Evolutionary conservation across 441 rosid species (phyloP).

Genomic region (Pelargonium fulgidum): DNA sequence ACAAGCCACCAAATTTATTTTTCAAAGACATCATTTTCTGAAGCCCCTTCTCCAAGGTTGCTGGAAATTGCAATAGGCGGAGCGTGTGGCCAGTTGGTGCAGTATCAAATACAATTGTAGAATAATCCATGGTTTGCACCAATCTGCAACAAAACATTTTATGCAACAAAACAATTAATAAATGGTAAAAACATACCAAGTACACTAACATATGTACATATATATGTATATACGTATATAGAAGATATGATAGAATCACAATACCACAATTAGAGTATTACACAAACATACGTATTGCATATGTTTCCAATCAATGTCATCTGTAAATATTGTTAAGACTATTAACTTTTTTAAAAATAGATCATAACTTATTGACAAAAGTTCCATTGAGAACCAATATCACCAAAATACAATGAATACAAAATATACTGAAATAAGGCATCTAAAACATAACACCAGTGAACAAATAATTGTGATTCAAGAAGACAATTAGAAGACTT

Average conservation of each 20-base stretch:
- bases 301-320: neutral
- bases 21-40: constrained; percentile 82
- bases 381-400: too few species aligned
- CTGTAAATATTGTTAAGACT: neutral
- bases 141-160: constrained; percentile 36
- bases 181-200: neutral
- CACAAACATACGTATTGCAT: neutral
- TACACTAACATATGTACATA: neutral
- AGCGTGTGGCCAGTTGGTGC: constrained; percentile 99
- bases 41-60: constrained; percentile 92
- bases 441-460: neutral
- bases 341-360: neutral
- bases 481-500: neutral
- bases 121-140: constrained; percentile 98
- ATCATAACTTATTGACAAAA: neutral
- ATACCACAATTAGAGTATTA: neutral
- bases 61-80: constrained; percentile 82
- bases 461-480: neutral
- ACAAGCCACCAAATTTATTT: constrained; percentile 85
- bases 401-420: neutral
- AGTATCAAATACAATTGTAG: constrained; percentile 88
- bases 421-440: neutral
- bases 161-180: neutral
- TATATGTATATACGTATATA: too few species aligned
- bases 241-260: neutral